phyloP scores from a whole-genome alignment of 495 filamentous ascomycete genomes.

The Xylona heveae region DNA sequence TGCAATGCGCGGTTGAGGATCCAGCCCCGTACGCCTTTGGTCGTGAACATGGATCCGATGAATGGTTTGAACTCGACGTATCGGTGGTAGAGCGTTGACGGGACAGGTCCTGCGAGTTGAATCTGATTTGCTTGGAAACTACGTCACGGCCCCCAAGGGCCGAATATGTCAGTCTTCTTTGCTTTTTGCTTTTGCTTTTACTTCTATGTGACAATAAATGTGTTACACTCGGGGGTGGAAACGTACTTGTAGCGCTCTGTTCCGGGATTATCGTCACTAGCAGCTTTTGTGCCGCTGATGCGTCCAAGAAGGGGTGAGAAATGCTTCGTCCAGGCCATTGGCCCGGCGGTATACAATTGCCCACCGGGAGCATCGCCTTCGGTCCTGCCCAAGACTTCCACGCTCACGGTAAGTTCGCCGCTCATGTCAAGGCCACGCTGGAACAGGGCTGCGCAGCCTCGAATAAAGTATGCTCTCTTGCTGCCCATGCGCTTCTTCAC shows the following conservation, averaged over 20 bases:
- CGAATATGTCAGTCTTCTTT: background rate
- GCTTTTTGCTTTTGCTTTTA: slow-evolving; percentile 6
- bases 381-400: slow-evolving; percentile 54
- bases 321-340: slow-evolving; percentile 62
- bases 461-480: slow-evolving; percentile 61
- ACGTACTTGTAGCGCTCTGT: slow-evolving; percentile 7
- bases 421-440: slow-evolving; percentile 29
- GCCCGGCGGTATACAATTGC: slow-evolving; percentile 56
- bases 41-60: slow-evolving; percentile 72
- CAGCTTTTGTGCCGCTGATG: slow-evolving; percentile 54
- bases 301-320: slow-evolving; percentile 77
- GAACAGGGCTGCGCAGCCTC: slow-evolving; percentile 36
- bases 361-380: slow-evolving; percentile 53
- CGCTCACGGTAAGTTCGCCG: slow-evolving; percentile 42
- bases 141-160: slow-evolving; percentile 3
- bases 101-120: slow-evolving; percentile 68
- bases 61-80: slow-evolving; percentile 87
- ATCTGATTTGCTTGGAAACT: slow-evolving; percentile 91
- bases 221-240: background rate
- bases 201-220: too few relatives aligned
- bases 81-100: slow-evolving; percentile 58
- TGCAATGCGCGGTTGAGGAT: slow-evolving; percentile 69
- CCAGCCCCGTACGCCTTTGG: slow-evolving; percentile 48
- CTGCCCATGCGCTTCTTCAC: slow-evolving; percentile 69
- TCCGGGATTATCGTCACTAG: slow-evolving; percentile 11